Conservation (phyloP, 225 moss, liverwort and hornwort species). For the Bryum argenteum region DNA sequence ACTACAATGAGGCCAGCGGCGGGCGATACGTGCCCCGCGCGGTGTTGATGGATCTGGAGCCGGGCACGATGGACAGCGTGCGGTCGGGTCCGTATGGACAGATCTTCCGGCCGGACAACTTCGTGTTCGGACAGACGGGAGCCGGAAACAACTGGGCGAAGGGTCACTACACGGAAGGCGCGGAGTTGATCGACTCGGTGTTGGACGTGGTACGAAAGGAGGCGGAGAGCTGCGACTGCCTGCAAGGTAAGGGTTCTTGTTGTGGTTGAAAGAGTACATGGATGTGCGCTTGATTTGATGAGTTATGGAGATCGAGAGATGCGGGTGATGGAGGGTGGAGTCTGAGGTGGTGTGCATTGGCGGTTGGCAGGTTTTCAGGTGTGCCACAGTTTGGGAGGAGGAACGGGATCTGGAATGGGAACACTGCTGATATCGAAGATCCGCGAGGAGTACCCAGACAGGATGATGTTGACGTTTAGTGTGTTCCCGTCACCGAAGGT, state of each 20-base stretch:
- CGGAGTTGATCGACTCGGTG: conserved; percentile 60
- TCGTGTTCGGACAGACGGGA: conserved; percentile 59
- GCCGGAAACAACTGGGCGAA: conserved; percentile 56
- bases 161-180: conserved; percentile 56
- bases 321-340: too few relatives aligned
- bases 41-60: conserved; percentile 60
- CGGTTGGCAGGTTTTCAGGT: conserved; percentile 39
- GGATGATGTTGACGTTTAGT: conserved; percentile 48
- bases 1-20: conserved; percentile 65
- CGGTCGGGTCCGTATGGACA: conserved; percentile 59
- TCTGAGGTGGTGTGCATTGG: background rate
- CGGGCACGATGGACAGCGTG: conserved; percentile 31
- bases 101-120: conserved; percentile 60
- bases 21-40: conserved; percentile 55
- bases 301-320: too few relatives aligned
- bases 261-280: too few relatives aligned
- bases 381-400: conserved; percentile 44
- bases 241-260: conserved; percentile 57
- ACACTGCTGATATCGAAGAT: conserved; percentile 49
- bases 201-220: conserved; percentile 59
- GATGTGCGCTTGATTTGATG: too few relatives aligned
- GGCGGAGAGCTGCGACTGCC: conserved; percentile 59
- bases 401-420: conserved; percentile 44
- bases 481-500: conserved; percentile 44
- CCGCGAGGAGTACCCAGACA: conserved; percentile 44